A percentile compares a stretch with the other conserved stretches of the same genome.
These are phyloP conservation scores for Naganishia albida DNA, from an alignment of 1,284 basidiomycete genomes.

Conservation along the genomic window DNA sequence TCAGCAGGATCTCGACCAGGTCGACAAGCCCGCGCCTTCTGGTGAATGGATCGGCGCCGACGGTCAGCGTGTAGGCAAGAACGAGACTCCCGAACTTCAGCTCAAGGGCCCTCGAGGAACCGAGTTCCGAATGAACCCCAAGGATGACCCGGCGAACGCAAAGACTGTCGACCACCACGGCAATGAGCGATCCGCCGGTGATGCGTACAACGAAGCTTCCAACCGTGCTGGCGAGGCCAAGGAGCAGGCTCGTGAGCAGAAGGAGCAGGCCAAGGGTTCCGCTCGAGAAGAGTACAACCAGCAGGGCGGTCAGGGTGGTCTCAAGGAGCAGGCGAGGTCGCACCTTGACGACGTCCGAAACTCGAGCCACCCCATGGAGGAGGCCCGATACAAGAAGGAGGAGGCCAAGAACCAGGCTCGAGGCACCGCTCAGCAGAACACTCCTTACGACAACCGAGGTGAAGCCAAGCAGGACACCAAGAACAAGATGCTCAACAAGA, in stretches of 20 bases:
- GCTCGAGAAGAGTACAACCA: slow-evolving; percentile 40
- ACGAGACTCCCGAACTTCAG: slow-evolving; percentile 51
- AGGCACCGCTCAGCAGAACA: slow-evolving; percentile 40
- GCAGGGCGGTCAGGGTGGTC: slow-evolving; percentile 46
- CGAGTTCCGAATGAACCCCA: slow-evolving; percentile 56
- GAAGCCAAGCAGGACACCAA: slow-evolving; percentile 65
- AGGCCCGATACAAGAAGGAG: slow-evolving; percentile 56
- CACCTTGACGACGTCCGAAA: slow-evolving; percentile 44
- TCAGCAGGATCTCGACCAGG: slow-evolving; percentile 63
- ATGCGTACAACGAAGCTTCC: slow-evolving; percentile 50
- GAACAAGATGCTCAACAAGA: slow-evolving; percentile 59
- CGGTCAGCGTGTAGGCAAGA: slow-evolving; percentile 53
- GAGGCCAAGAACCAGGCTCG: slow-evolving; percentile 58
- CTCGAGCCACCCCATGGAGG: slow-evolving; percentile 49
- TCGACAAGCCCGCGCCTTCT: slow-evolving; percentile 70
- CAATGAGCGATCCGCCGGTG: slow-evolving; percentile 48
- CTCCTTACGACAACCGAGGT: slow-evolving; percentile 56
- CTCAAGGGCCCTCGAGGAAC: slow-evolving; percentile 50
- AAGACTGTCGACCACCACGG: slow-evolving; percentile 51
- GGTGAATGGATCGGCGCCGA: slow-evolving; percentile 60
- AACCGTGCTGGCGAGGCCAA: slow-evolving; percentile 46
- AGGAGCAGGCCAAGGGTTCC: slow-evolving; percentile 47
- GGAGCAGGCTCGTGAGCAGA: slow-evolving; percentile 39
- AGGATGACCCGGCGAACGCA: slow-evolving; percentile 47
- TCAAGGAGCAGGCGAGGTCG: slow-evolving; percentile 45